phyloP scores from a whole-genome alignment of 1,284 basidiomycete species.

The Tetrapyrgos nigripes region DNA sequence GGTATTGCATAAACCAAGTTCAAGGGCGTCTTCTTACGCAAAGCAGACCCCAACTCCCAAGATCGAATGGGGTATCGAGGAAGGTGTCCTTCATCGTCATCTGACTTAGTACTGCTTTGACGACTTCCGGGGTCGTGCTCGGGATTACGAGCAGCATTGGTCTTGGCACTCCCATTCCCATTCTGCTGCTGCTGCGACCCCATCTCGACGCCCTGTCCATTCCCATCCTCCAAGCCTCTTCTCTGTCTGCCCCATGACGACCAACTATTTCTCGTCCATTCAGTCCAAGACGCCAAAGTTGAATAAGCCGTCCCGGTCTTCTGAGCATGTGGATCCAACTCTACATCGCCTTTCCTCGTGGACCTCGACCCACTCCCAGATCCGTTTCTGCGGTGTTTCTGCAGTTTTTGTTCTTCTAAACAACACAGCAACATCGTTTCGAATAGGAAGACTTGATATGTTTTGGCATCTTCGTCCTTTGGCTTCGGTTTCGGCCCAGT shows the following conservation, averaged over 20 bases:
- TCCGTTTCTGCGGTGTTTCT: neutral
- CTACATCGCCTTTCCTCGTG: neutral
- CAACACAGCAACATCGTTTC: slow-evolving; percentile 42
- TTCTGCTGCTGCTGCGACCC: too few relatives aligned
- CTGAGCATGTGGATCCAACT: too few relatives aligned
- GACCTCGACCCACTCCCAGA: neutral
- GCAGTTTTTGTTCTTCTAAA: slow-evolving; percentile 21
- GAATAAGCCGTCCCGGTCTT: too few relatives aligned
- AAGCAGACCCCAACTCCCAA: slow-evolving; percentile 44
- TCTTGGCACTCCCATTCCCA: too few relatives aligned
- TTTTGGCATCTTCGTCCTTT: slow-evolving; percentile 28
- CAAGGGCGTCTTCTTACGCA: slow-evolving; percentile 31
- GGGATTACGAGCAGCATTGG: too few relatives aligned
- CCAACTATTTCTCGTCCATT: too few relatives aligned
- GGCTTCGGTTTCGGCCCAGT: too few relatives aligned
- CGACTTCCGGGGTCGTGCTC: neutral
- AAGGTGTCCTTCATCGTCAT: slow-evolving; percentile 9
- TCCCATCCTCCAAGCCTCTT: too few relatives aligned
- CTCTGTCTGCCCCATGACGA: too few relatives aligned
- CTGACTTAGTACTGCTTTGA: slow-evolving; percentile 2
- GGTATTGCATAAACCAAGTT: slow-evolving; percentile 39
- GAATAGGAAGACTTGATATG: slow-evolving; percentile 40
- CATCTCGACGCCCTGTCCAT: too few relatives aligned
- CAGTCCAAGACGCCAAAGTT: too few relatives aligned
- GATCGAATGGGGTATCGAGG: slow-evolving; percentile 37